A percentile compares a stretch with the other conserved stretches of the same genome.
phyloP scores from a whole-genome alignment of 2,329 filamentous ascomycete species.

The Niveomyces coronatus region DNA sequence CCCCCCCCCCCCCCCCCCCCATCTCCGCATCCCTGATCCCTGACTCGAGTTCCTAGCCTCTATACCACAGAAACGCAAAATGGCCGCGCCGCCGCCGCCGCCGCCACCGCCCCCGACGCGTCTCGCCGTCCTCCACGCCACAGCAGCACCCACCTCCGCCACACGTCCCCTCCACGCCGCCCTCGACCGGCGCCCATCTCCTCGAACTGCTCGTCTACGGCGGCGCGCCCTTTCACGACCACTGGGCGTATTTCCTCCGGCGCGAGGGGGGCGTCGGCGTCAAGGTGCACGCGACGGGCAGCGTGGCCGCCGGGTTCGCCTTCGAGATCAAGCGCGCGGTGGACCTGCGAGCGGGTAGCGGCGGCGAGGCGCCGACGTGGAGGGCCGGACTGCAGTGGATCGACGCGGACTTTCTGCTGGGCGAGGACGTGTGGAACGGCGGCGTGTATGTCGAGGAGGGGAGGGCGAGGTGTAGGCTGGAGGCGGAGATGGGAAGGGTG shows the following conservation, averaged over 20 bases:
- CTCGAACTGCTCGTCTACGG: slow-evolving; percentile 22
- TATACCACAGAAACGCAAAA: too few species aligned
- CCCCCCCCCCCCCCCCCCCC: too few species aligned
- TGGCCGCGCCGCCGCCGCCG: background rate
- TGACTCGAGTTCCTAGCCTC: too few species aligned
- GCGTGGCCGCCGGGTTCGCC: slow-evolving; percentile 21
- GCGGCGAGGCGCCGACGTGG: slow-evolving; percentile 12
- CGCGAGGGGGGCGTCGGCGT: slow-evolving; percentile 15
- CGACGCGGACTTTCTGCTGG: slow-evolving; percentile 14
- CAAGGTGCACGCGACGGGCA: slow-evolving; percentile 21
- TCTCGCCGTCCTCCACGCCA: too few species aligned
- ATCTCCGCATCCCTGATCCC: too few species aligned
- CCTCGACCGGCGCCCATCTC: slow-evolving; percentile 13
- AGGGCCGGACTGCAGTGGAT: slow-evolving; percentile 23
- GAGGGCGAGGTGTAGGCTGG: slow-evolving; percentile 18
- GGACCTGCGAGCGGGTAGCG: slow-evolving; percentile 14
- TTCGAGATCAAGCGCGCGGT: slow-evolving; percentile 21
- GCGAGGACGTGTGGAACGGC: slow-evolving; percentile 18
- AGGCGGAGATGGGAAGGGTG: slow-evolving; percentile 14
- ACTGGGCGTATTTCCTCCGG: slow-evolving; percentile 25
- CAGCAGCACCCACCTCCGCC: background rate
- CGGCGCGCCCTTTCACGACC: slow-evolving; percentile 24
- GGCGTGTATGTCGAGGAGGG: slow-evolving; percentile 14
- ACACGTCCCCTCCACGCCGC: too few species aligned
- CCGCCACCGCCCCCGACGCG: background rate